phyloP scores from a whole-genome alignment of 371 early-diverging fungal genomes.

The Haplosporangium sp. region DNA sequence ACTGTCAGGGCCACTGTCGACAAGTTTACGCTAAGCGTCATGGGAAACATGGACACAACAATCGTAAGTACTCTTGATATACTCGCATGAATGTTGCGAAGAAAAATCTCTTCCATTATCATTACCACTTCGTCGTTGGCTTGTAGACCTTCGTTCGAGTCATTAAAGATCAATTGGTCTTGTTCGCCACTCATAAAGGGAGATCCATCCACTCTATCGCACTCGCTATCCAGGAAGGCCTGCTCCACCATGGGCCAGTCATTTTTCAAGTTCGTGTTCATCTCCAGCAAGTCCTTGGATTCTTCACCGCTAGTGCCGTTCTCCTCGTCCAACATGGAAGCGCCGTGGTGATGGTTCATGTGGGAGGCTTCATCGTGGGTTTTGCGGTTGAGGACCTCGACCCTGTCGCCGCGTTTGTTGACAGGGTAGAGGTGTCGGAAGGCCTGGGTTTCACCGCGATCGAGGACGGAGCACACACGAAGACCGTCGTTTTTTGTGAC shows the following conservation, averaged over 20 bases:
- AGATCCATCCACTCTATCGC: constrained; percentile 12
- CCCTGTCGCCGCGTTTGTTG: constrained; percentile 18
- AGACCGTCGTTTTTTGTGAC: constrained; percentile 1
- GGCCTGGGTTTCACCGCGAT: constrained; percentile 35
- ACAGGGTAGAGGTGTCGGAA: constrained; percentile 40
- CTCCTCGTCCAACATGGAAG: constrained; percentile 19
- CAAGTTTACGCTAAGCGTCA: constrained; percentile 34
- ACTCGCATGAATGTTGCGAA: not conserved
- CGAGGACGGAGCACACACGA: constrained; percentile 31
- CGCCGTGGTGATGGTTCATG: constrained; percentile 18
- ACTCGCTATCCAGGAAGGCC: constrained; percentile 23
- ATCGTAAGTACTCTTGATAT: not conserved
- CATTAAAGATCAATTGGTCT: constrained; percentile 2
- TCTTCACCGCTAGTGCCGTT: not conserved
- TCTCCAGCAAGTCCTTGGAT: constrained; percentile 24
- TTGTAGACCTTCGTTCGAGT: not conserved
- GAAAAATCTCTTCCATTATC: not conserved
- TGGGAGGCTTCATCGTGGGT: constrained; percentile 19
- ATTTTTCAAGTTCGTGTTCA: constrained; percentile 28
- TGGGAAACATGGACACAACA: not conserved
- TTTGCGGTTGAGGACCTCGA: constrained; percentile 23
- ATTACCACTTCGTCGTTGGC: constrained; percentile 44
- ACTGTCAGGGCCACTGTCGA: constrained; percentile 58
- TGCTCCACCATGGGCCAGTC: constrained; percentile 3
- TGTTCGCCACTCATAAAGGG: not conserved